Percentiles rank a stretch among this genome's conserved stretches.
Conservation (phyloP, 148 eudicot genomes). For the Rhododendron ovatum region DNA sequence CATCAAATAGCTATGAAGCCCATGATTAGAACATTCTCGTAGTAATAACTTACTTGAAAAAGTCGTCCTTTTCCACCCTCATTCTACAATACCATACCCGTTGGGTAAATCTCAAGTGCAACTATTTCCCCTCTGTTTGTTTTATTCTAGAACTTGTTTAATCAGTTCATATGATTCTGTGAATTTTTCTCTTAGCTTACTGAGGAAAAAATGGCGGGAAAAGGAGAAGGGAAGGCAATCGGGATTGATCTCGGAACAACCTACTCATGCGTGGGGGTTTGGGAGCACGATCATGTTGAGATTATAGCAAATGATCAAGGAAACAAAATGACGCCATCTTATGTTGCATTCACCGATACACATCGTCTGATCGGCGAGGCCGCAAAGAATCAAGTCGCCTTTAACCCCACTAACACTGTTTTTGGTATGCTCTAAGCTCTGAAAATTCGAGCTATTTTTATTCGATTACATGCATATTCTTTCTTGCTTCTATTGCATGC, state of each 20-base stretch:
- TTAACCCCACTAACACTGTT: conserved; percentile 10
- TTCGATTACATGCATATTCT: not conserved
- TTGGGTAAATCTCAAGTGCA: not conserved
- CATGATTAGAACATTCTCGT: not conserved
- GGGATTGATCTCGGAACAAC: conserved; percentile 18
- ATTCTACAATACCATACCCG: not conserved
- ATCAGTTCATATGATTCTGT: not conserved
- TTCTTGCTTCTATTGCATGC: not conserved
- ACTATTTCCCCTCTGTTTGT: not conserved
- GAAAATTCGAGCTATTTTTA: not conserved
- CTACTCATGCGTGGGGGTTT: conserved; percentile 17
- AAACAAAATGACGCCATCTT: conserved; percentile 15
- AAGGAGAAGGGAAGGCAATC: conserved; percentile 8
- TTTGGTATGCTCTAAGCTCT: conserved; percentile 8
- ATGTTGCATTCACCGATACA: conserved; percentile 16
- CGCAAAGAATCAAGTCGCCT: conserved; percentile 12
- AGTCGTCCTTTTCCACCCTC: not conserved
- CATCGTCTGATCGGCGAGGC: conserved; percentile 12
- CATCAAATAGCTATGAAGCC: not conserved
- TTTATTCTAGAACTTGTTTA: no score
- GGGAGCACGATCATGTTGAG: conserved; percentile 13
- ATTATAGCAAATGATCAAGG: conserved; percentile 19
- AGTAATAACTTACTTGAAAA: not conserved
- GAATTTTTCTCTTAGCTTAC: not conserved
- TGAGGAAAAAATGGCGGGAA: conserved; percentile 4